Conservation (phyloP, 2,329 filamentous ascomycete genomes). For the Botrytis deweyae region DNA sequence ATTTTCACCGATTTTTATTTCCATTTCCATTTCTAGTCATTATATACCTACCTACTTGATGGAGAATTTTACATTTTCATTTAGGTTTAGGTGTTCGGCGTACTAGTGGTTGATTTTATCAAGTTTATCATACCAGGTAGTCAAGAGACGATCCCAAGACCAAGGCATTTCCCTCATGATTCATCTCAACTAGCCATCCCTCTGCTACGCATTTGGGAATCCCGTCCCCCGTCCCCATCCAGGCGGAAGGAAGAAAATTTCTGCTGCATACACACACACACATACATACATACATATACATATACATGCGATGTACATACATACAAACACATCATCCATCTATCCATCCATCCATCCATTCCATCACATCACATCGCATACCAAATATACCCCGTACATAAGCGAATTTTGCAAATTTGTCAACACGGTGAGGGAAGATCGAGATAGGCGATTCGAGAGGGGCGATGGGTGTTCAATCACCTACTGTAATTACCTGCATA, state of each 20-base stretch:
- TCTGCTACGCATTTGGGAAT: not conserved
- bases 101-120: not conserved
- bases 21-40: too few relatives aligned
- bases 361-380: not conserved
- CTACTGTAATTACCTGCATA: not conserved
- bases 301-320: not conserved
- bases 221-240: not conserved
- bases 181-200: not conserved
- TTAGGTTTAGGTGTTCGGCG: not conserved
- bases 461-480: not conserved
- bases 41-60: too few relatives aligned
- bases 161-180: not conserved
- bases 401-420: not conserved
- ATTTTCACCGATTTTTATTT: too few relatives aligned
- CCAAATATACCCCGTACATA: not conserved
- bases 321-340: constrained; percentile 1
- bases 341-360: not conserved
- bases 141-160: not conserved
- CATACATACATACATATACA: not conserved
- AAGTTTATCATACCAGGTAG: not conserved
- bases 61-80: too few relatives aligned
- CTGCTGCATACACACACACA: constrained; percentile 10
- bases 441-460: not conserved
- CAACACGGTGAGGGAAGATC: not conserved
- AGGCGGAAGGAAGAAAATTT: constrained; percentile 9